A percentile compares a stretch with the other conserved stretches of the same genome.
These are phyloP conservation scores for Sphaerulina vaccinii DNA, from an alignment of 2,329 filamentous ascomycete species.

Conservation along the genomic window DNA sequence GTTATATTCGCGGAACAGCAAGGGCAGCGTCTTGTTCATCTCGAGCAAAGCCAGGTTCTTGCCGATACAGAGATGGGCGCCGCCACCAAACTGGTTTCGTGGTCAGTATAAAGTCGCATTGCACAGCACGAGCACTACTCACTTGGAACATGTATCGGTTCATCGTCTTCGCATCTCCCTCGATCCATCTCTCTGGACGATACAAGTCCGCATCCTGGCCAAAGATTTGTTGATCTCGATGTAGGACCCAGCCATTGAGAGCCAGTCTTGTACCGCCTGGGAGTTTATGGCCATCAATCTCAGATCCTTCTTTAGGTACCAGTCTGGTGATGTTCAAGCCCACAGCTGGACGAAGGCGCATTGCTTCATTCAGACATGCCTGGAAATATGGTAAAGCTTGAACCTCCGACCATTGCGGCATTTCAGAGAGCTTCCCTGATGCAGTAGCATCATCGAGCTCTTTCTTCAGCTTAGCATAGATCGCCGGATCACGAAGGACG, in stretches of 20 bases:
- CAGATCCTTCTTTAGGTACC: conserved; percentile 53
- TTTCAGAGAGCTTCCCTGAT: conserved; percentile 26
- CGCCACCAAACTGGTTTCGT: conserved; percentile 26
- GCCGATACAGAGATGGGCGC: conserved; percentile 30
- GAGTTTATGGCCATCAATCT: conserved; percentile 53
- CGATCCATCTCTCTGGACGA: conserved; percentile 27
- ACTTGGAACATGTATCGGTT: conserved; percentile 59
- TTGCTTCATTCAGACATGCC: conserved; percentile 57
- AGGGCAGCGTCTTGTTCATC: conserved; percentile 33
- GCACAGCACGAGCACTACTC: conserved; percentile 19
- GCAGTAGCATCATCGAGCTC: conserved; percentile 38
- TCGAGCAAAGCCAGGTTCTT: conserved; percentile 32
- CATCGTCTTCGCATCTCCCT: conserved; percentile 46
- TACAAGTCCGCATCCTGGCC: conserved; percentile 19
- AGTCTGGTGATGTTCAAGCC: conserved; percentile 55
- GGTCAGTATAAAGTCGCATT: conserved; percentile 8
- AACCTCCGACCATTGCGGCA: conserved; percentile 41
- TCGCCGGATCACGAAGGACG: conserved; percentile 45
- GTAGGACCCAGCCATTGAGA: conserved; percentile 56
- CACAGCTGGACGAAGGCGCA: conserved; percentile 57
- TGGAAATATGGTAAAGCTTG: conserved; percentile 56
- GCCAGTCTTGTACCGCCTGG: conserved; percentile 55
- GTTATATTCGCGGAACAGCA: conserved; percentile 54
- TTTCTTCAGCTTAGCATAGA: conserved; percentile 50
- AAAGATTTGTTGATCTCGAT: conserved; percentile 42